Conservation (phyloP, 2,329 filamentous ascomycete genomes). For the Seiridium cupressi region DNA sequence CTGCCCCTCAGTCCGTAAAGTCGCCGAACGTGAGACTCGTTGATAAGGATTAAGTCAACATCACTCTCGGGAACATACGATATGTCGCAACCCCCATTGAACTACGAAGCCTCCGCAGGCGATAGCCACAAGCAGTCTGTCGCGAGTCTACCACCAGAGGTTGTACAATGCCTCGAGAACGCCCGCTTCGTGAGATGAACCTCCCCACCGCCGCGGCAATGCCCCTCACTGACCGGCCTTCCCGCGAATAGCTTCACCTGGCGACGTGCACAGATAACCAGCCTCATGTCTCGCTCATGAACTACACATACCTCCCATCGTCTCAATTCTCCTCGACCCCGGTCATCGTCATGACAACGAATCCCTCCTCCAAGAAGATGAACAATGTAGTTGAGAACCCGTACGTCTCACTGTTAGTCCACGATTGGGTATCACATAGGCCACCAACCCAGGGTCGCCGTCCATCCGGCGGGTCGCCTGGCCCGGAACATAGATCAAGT, state of each 20-base stretch:
- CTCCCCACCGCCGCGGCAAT: neutral
- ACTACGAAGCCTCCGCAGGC: slow-evolving; percentile 72
- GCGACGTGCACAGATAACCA: slow-evolving; percentile 82
- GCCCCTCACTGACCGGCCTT: neutral
- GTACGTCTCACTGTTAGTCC: slow-evolving; percentile 88
- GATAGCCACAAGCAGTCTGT: slow-evolving; percentile 70
- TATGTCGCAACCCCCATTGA: slow-evolving; percentile 68
- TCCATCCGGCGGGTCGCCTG: slow-evolving; percentile 60
- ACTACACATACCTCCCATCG: slow-evolving; percentile 92
- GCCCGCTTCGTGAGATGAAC: slow-evolving; percentile 75
- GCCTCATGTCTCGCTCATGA: slow-evolving; percentile 96
- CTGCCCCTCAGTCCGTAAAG: slow-evolving; percentile 6
- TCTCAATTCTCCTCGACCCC: slow-evolving; percentile 68
- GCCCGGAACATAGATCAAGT: slow-evolving; percentile 65
- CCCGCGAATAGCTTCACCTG: slow-evolving; percentile 73
- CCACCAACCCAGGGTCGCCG: slow-evolving; percentile 70
- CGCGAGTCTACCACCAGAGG: slow-evolving; percentile 73
- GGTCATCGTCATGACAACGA: slow-evolving; percentile 95
- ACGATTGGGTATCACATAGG: slow-evolving; percentile 94
- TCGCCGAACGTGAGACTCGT: neutral
- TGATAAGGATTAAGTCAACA: neutral
- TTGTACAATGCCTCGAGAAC: slow-evolving; percentile 88
- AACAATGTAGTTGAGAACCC: slow-evolving; percentile 82
- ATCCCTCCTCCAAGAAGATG: slow-evolving; percentile 74
- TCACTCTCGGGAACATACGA: neutral